These are phyloP conservation scores for Ustilago hordei DNA, from an alignment of 1,284 basidiomycete genomes.

Conservation along the genomic window DNA sequence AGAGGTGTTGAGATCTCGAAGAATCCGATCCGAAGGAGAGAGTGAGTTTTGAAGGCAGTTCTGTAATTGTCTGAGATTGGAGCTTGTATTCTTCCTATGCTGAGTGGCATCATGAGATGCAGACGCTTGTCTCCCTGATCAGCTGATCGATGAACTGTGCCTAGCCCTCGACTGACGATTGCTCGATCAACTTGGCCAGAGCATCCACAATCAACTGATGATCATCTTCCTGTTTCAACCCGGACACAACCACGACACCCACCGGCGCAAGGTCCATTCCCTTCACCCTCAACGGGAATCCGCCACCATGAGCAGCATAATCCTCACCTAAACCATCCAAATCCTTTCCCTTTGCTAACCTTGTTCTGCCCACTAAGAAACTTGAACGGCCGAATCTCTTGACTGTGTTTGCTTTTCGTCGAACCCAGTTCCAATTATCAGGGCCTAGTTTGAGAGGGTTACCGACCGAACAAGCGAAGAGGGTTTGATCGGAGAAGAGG, in stretches of 20 bases:
- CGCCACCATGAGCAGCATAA: conserved; percentile 57
- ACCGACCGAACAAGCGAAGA: conserved; percentile 49
- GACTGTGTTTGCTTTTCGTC: conserved; percentile 52
- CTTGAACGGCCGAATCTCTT: conserved; percentile 32
- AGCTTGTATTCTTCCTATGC: neutral
- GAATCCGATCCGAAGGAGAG: too few relatives aligned
- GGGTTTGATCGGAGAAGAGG: conserved; percentile 46
- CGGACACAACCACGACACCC: conserved; percentile 49
- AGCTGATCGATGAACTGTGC: neutral
- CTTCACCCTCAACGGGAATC: conserved; percentile 43
- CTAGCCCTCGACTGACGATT: neutral
- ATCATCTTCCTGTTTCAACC: conserved; percentile 51
- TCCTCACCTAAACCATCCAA: conserved; percentile 50
- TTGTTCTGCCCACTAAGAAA: conserved; percentile 46
- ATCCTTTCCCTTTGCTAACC: conserved; percentile 37
- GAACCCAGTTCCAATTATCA: conserved; percentile 57
- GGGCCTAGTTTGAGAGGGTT: conserved; percentile 30
- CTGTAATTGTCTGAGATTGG: neutral
- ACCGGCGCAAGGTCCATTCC: conserved; percentile 22
- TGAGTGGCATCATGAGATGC: neutral
- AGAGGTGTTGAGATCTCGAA: too few relatives aligned
- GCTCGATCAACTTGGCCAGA: conserved; percentile 11
- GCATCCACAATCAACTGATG: conserved; percentile 43
- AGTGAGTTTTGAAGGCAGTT: too few relatives aligned
- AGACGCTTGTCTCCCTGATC: neutral